Base-by-base conservation (phyloP, 306 rosid species). In the Alnus rubra region DNA sequence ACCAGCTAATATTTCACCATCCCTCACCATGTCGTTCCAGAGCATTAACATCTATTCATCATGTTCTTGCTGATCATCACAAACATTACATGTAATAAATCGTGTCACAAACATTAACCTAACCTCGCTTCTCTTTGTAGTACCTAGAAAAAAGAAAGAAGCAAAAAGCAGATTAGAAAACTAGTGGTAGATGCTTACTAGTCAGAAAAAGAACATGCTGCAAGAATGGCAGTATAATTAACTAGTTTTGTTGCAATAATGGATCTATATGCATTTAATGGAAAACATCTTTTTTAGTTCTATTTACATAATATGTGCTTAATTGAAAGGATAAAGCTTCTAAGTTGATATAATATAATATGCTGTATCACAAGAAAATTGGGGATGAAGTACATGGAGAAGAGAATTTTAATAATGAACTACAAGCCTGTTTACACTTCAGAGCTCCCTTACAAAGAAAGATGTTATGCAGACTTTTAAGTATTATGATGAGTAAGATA, bases 81-180 rank as follows among this genome's bases (percentile, higher is more conserved):
- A 77, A 77, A 80, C 77, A 78, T 62, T 56, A 71, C 73, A 70
- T 39, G 52, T 76, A 55, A 76, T 56, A 56, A 49, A 60, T 75
- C 56, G 23, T 10, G 58, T 28, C 80, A 82, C 56, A 74, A 77
- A 74, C 69, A 82, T 86, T 88, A 92, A 63, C 94, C 97, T 82
- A 94, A 84, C 87, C 97, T 91, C 65, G 98, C 97, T 91, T 94
- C 97, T 85, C 98, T 89, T 78, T 78, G 90, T 75, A 94, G 86
- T 81, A 94, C 98, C 97, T 94, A 89, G 44, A 73, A 78, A 67
- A 63, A 77, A 33, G 47, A 23, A 23, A 23, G 28, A 39, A 30
- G 50, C 74, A 71, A 79, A 77, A 80, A 30, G 39, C 79, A 68
- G 51, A 18, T 42, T 12, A 64, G 23, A 64, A 64, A 64, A 35